phyloP scores from a whole-genome alignment of 108 stramenopile genomes.

The Cyclostephanos invisitatus region DNA sequence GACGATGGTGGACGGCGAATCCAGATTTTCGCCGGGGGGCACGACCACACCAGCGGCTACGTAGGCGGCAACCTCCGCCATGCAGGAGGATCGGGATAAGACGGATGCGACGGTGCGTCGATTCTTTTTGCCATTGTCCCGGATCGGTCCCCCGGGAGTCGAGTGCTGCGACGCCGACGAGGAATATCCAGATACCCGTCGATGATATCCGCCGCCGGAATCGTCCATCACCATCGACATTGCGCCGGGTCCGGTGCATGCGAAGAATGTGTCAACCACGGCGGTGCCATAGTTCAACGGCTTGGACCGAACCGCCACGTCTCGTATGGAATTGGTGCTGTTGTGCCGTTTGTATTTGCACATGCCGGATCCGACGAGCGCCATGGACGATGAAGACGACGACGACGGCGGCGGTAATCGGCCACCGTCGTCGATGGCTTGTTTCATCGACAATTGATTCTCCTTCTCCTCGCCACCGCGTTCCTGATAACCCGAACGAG shows the following conservation, averaged over 20 bases:
- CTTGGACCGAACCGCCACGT: slow-evolving; percentile 62
- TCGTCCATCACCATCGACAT: slow-evolving; percentile 33
- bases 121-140: neutral
- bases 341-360: slow-evolving; percentile 21
- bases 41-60: slow-evolving; percentile 36
- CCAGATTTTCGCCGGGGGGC: slow-evolving; percentile 13
- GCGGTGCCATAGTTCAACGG: slow-evolving; percentile 41
- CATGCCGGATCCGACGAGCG: neutral
- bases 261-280: slow-evolving; percentile 36
- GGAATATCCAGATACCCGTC: neutral
- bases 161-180: neutral
- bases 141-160: neutral
- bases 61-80: slow-evolving; percentile 33
- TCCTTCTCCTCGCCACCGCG: slow-evolving; percentile 37
- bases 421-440: slow-evolving; percentile 15
- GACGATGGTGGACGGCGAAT: slow-evolving; percentile 13
- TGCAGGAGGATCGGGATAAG: neutral
- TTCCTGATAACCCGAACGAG: slow-evolving; percentile 58
- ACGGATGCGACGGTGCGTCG: neutral
- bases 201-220: neutral
- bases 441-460: neutral
- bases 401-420: slow-evolving; percentile 4
- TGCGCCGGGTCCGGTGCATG: slow-evolving; percentile 36
- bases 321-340: slow-evolving; percentile 33
- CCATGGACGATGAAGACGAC: neutral